phyloP scores from a whole-genome alignment of 805 yeast species.

The Zygotorulaspora florentina region DNA sequence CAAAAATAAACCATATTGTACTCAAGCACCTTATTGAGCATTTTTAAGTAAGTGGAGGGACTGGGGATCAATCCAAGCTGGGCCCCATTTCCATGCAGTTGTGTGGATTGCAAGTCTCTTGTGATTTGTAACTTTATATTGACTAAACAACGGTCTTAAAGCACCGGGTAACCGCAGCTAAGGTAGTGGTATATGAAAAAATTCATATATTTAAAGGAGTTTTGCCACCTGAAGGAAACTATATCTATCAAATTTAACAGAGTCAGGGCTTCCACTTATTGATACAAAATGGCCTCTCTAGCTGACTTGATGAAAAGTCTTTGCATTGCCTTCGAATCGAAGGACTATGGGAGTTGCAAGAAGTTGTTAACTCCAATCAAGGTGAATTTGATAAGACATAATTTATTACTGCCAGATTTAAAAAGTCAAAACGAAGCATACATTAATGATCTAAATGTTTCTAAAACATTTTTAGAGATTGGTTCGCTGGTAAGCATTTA shows the following conservation, averaged over 20 bases:
- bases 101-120: too few relatives aligned
- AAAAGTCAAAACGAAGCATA: conserved; percentile 33
- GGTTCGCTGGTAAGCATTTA: conserved; percentile 81
- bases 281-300: conserved; percentile 43
- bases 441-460: conserved; percentile 65
- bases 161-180: too few relatives aligned
- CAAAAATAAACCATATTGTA: too few relatives aligned
- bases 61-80: too few relatives aligned
- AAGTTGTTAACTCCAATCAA: conserved; percentile 66
- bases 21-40: too few relatives aligned
- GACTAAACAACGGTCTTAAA: too few relatives aligned
- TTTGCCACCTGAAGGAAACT: conserved; percentile 13
- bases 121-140: too few relatives aligned
- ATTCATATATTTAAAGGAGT: not conserved
- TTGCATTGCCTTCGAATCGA: conserved; percentile 56
- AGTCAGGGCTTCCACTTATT: not conserved
- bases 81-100: too few relatives aligned
- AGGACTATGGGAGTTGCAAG: conserved; percentile 59
- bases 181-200: not conserved
- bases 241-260: not conserved
- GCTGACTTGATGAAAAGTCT: conserved; percentile 68
- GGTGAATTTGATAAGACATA: conserved; percentile 70
- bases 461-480: conserved; percentile 79
- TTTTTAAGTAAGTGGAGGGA: too few relatives aligned
- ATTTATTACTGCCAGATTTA: conserved; percentile 65